A percentile compares a stretch with the other conserved stretches of the same genome.
phyloP scores from a whole-genome alignment of 139 green algal genomes.

The Tetraselmis chui region DNA sequence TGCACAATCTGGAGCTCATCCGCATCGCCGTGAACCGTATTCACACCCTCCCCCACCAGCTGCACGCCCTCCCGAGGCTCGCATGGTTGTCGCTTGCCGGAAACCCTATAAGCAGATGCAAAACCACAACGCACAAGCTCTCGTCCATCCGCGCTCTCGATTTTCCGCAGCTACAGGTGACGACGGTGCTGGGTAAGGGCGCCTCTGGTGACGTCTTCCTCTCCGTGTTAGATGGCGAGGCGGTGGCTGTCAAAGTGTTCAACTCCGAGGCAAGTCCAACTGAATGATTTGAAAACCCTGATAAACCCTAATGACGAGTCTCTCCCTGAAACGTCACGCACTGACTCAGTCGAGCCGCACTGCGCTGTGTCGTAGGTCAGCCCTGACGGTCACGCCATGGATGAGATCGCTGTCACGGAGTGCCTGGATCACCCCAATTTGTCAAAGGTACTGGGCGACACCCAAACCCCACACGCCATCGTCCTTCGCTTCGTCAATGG shows the following conservation, averaged over 20 bases:
- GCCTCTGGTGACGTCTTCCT: constrained; percentile 67
- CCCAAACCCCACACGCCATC: constrained; percentile 22
- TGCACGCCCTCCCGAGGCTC: constrained; percentile 35
- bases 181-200: constrained; percentile 60
- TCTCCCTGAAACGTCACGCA: no score
- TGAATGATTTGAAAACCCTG: no score
- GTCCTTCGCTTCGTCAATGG: constrained; percentile 51
- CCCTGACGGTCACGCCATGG: constrained; percentile 37
- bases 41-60: constrained; percentile 28
- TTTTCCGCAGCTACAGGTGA: constrained; percentile 37
- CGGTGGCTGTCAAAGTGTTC: constrained; percentile 75
- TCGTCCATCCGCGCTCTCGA: constrained; percentile 23
- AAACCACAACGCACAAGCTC: neutral
- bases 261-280: constrained; percentile 41
- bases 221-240: constrained; percentile 22
- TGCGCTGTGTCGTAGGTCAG: neutral
- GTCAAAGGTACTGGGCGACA: constrained; percentile 42
- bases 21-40: constrained; percentile 49
- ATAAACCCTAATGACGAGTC: no score
- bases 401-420: constrained; percentile 66
- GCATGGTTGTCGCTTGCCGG: constrained; percentile 70
- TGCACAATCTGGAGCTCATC: constrained; percentile 64
- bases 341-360: no score
- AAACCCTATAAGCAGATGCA: constrained; percentile 47
- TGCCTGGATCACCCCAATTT: constrained; percentile 55